These are phyloP conservation scores for Penicillium diatomitis DNA, from an alignment of 495 filamentous ascomycete genomes.

Conservation along the genomic window DNA sequence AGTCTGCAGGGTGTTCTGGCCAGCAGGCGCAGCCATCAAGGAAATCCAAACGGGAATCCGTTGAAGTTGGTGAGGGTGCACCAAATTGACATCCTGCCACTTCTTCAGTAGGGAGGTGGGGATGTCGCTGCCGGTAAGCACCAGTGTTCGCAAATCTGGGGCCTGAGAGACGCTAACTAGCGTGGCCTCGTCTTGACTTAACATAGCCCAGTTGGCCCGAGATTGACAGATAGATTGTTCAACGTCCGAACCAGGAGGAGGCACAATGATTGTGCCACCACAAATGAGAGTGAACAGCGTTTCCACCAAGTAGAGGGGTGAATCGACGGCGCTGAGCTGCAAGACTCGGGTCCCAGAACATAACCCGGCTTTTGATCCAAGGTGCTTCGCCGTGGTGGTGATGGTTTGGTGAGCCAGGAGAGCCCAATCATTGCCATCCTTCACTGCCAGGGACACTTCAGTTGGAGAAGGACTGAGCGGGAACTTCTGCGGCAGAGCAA, in stretches of 20 bases:
- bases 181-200: neutral
- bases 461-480: neutral
- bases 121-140: neutral
- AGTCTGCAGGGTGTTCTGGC: neutral
- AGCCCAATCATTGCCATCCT: neutral
- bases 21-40: neutral
- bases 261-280: neutral
- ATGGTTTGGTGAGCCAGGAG: neutral
- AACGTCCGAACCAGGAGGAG: neutral
- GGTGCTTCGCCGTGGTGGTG: neutral
- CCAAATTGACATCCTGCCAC: neutral
- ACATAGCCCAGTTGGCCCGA: neutral
- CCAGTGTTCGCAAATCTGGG: neutral
- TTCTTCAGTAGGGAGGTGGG: neutral
- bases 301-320: neutral
- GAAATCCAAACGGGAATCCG: neutral
- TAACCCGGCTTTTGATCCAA: neutral
- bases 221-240: neutral
- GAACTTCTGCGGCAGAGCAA: too few species aligned
- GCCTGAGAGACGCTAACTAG: neutral
- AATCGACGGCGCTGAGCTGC: neutral
- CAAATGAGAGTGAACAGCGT: neutral
- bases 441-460: neutral
- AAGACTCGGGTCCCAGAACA: neutral
- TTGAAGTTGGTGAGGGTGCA: neutral